Evolutionary conservation across 202 grass and related monocot genomes (phyloP), one percentile per base, ranked within the genome.

Genomic region (Panicum virgatum): DNA sequence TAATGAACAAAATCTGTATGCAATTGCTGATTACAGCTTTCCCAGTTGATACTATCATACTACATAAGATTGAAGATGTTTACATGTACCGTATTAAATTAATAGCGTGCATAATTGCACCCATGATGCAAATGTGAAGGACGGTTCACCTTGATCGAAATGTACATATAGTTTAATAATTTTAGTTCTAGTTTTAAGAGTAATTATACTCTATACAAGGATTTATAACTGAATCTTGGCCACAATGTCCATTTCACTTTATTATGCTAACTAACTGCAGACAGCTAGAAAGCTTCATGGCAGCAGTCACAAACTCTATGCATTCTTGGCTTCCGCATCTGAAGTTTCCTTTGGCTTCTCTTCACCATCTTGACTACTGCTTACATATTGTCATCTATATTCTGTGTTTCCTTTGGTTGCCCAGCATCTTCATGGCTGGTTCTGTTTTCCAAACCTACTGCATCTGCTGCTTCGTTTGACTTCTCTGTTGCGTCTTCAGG

Each of bases 251-350:
- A 75, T 60, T 18, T 54, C 58, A 63, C 57, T 19, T n/a, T 62
- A 52, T 79, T 78, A 43, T 79, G 36, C 47, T 40, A 56, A n/a
- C n/a, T n/a, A n/a, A 14, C 27, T 62, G n/a, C 43, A 36, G 27
- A 64, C 27, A 9, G 27, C 15, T 25, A 45, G 73, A 77, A n/a
- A 84, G 9, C 18, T 77, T 48, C 42, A 53, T 37, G 76, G 32
- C 62, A 36, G 32, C 23, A 70, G n/a, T 52, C 3, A 1, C 12
- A 77, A 77, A 26, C 63, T 71, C 72, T 82, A 62, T 19, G 53
- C 64, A 63, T 70, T 26, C 9, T 64, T 87, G 34, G 9, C 54
- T 34, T 77, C 42, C 48, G 9, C n/a, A 66, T 86, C 32, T 27
- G 42, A 29, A 40, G 42, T 32, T 69, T 68, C 69, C 22, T 81